These are phyloP conservation scores for Mucuna pruriens DNA, from an alignment of 306 rosid species.

Conservation along the genomic window DNA sequence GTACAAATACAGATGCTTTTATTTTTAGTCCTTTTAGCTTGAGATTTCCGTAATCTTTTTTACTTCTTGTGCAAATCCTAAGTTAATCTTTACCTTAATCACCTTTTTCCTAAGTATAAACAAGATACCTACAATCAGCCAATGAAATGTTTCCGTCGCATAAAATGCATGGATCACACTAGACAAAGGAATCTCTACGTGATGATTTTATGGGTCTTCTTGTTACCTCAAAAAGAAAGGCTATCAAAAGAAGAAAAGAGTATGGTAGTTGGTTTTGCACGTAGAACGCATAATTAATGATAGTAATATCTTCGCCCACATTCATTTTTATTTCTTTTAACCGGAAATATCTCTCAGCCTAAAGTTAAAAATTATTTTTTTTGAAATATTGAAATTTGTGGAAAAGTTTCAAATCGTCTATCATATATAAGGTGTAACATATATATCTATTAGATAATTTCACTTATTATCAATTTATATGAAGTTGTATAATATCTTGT, in stretches of 20 bases:
- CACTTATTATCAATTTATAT: no score
- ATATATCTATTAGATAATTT: no score
- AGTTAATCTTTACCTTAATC: constrained; percentile 18
- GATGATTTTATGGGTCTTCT: constrained; percentile 22
- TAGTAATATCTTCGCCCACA: constrained; percentile 3
- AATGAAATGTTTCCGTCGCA: neutral
- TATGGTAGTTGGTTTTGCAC: constrained; percentile 8
- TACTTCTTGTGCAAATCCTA: neutral
- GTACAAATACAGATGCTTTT: neutral
- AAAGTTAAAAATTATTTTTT: no score
- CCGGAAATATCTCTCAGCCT: no score
- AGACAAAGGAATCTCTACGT: constrained; percentile 30
- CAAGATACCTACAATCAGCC: neutral
- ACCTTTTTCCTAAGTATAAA: constrained; percentile 32
- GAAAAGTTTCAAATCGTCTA: no score
- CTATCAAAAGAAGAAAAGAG: constrained; percentile 32
- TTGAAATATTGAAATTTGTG: no score
- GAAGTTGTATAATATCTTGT: no score
- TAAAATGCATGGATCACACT: neutral
- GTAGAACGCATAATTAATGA: neutral
- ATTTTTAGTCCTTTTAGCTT: constrained; percentile 12
- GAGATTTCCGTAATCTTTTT: constrained; percentile 16
- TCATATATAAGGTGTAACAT: no score
- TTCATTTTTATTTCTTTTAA: no score
- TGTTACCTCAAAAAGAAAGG: neutral